Percentiles rank a stretch among this genome's conserved stretches.
These are phyloP conservation scores for Tulasnella sp. DNA, from an alignment of 768 basidiomycete species.

Conservation along the genomic window DNA sequence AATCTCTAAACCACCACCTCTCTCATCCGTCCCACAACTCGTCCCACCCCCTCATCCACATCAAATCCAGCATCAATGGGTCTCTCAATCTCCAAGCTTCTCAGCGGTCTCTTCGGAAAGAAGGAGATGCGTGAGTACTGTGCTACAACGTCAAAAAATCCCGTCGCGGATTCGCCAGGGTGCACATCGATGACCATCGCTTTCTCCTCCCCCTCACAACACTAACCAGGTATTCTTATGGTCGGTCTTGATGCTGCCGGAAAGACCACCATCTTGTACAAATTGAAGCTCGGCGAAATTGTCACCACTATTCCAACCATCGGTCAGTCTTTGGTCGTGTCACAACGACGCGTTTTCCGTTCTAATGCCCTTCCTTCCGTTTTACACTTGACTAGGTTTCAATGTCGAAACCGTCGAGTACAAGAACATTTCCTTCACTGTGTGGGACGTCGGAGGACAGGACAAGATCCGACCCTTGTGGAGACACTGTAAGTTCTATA, in stretches of 20 bases:
- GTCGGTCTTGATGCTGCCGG: constrained; percentile 99
- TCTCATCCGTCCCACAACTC: background rate
- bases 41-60: background rate
- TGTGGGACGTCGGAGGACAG: constrained; percentile 99
- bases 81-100: constrained; percentile 36
- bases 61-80: constrained; percentile 27
- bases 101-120: constrained; percentile 87
- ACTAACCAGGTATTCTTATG: constrained; percentile 85
- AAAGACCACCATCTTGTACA: constrained; percentile 97
- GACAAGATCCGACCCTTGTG: constrained; percentile 99
- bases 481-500: constrained; percentile 83
- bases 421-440: constrained; percentile 99
- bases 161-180: background rate
- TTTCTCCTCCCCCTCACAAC: constrained; percentile 10
- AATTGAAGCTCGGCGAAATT: constrained; percentile 99
- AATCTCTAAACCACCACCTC: background rate
- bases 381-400: constrained; percentile 57
- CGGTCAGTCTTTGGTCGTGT: constrained; percentile 45
- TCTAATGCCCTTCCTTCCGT: background rate
- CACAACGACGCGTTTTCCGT: constrained; percentile 18
- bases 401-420: constrained; percentile 99
- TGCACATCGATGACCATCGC: background rate
- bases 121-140: constrained; percentile 91
- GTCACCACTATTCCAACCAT: constrained; percentile 99
- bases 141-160: background rate